Base-by-base conservation (phyloP, 1,284 basidiomycete genomes). In the Fistulina hepatica region DNA sequence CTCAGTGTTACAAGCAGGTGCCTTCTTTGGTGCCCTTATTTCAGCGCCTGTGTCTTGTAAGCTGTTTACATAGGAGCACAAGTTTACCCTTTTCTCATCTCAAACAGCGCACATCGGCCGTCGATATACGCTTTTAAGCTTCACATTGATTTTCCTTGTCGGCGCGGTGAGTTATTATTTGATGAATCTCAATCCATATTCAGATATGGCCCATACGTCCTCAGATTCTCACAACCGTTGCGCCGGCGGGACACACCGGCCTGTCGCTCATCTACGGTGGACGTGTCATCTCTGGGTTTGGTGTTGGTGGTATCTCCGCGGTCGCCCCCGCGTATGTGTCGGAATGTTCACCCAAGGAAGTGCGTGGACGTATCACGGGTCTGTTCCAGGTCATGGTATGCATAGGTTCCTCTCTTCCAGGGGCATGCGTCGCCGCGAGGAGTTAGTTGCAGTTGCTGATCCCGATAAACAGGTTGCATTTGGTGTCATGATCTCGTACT, bases 401-500 rank as follows among this genome's bases (percentile, higher is more conserved):
- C n/a, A n/a, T n/a, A n/a, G n/a, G n/a, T 13, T 32, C 6, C 13
- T 12, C n/a, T 11, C 12, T 31, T 15, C 5, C 5, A n/a, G 16
- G 7, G 9, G n/a, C 20, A 19, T 16, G 9, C n/a, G 11, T 39
- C 30, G 32, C 41, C 34, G 21, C 17, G 6, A n/a, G n/a, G n/a
- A n/a, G 36, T 37, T 34, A 30, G 10, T 34, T n/a, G n/a, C n/a
- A n/a, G n/a, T n/a, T n/a, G n/a, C n/a, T n/a, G n/a, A 6, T 23
- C 7, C 11, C 27, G 15, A 41, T 24, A 28, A 36, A 10, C 45
- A 64, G 60, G 58, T 64, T 16, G 76, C 78, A 12, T 54, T 70
- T 33, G 80, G 80, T 23, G 79, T 82, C 41, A 82, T 83, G 78
- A 61, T 84, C 33, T 81, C 78, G 0, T 85, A 84, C 55, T 84